Conservation (phyloP, 495 filamentous ascomycete species). For the Cercophora samala region DNA sequence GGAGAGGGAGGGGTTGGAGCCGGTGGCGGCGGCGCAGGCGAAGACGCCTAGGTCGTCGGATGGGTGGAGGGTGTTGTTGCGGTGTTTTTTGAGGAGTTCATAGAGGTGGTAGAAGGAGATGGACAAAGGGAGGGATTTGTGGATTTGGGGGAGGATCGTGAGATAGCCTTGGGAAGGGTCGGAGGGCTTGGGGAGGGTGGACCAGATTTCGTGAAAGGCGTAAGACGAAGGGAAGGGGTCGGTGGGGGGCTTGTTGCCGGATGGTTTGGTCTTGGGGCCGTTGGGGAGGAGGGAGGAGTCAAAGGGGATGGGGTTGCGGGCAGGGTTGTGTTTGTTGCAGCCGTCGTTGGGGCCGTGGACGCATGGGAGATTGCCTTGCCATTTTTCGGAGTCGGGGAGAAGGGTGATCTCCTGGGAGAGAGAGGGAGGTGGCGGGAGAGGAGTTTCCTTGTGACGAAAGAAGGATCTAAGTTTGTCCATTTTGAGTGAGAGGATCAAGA, state of each 20-base stretch:
- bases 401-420: slow-evolving; percentile 6
- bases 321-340: slow-evolving; percentile 31
- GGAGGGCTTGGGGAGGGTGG: slow-evolving; percentile 17
- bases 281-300: slow-evolving; percentile 20
- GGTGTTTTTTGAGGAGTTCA: slow-evolving; percentile 13
- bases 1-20: slow-evolving; percentile 14
- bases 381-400: slow-evolving; percentile 9
- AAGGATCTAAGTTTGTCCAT: slow-evolving; percentile 1
- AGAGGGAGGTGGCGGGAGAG: slow-evolving; percentile 7
- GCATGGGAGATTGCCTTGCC: slow-evolving; percentile 34
- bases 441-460: neutral
- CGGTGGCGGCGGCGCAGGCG: slow-evolving; percentile 13
- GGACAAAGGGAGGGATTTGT: slow-evolving; percentile 26
- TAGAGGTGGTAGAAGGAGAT: slow-evolving; percentile 30
- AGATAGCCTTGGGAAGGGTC: no score
- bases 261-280: slow-evolving; percentile 14
- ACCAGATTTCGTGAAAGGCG: slow-evolving; percentile 21
- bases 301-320: slow-evolving; percentile 21
- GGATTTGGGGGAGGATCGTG: slow-evolving; percentile 23
- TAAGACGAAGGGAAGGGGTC: slow-evolving; percentile 3
- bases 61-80: neutral
- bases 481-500: neutral
- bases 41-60: neutral
- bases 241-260: slow-evolving; percentile 7
- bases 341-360: slow-evolving; percentile 29